Evolutionary conservation across 2,329 filamentous ascomycete species (phyloP).

Genomic region (Thielaviopsis punctulata): DNA sequence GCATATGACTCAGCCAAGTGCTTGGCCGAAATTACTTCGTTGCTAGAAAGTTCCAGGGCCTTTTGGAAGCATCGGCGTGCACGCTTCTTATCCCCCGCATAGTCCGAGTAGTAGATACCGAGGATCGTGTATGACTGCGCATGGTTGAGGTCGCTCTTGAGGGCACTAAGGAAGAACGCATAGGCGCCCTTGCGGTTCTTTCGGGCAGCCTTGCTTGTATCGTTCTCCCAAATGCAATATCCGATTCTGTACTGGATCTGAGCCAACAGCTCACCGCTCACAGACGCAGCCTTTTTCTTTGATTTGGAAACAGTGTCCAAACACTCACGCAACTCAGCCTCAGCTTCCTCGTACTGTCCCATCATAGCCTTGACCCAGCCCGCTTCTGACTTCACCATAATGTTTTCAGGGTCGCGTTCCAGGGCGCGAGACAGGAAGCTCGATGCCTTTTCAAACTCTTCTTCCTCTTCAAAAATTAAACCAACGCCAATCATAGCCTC

Average conservation of each 20-base stretch:
- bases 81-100: conserved; percentile 69
- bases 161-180: conserved; percentile 59
- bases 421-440: conserved; percentile 65
- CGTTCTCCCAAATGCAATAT: conserved; percentile 70
- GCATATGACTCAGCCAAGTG: conserved; percentile 74
- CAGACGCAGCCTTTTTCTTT: conserved; percentile 38
- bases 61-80: conserved; percentile 92
- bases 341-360: conserved; percentile 53
- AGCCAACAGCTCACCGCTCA: conserved; percentile 49
- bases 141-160: conserved; percentile 75
- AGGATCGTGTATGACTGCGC: conserved; percentile 84
- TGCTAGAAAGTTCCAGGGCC: conserved; percentile 77
- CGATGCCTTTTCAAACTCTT: conserved; percentile 69
- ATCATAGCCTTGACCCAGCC: conserved; percentile 83
- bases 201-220: conserved; percentile 55
- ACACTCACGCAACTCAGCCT: conserved; percentile 52
- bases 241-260: conserved; percentile 79
- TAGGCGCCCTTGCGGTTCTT: conserved; percentile 74
- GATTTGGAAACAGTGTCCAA: conserved; percentile 47
- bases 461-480: conserved; percentile 80
- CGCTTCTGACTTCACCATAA: conserved; percentile 67
- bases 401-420: conserved; percentile 52
- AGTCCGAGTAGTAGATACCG: conserved; percentile 81
- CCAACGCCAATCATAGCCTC: conserved; percentile 77
- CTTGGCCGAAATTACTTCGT: conserved; percentile 75